Base-by-base conservation (phyloP, 768 basidiomycete genomes). In the Postia placenta region DNA sequence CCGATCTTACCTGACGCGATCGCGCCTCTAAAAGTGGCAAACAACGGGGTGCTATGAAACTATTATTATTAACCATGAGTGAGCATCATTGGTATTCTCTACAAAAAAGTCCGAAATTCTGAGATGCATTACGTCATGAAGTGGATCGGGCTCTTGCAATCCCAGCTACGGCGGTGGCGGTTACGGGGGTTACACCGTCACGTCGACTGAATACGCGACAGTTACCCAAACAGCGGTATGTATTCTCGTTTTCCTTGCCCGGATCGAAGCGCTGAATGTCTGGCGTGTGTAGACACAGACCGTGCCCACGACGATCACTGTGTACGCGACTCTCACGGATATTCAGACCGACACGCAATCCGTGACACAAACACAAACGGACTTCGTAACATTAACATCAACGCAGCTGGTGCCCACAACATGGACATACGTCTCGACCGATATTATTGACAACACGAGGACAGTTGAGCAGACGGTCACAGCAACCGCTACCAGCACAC, bases 401-500 rank as follows among this genome's bases (percentile, higher is more conserved):
- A 69, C 77, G 20, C 64, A 79, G 63, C 65, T 77, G 27, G 68
- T 79, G 37, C 81, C 81, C 41, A 85, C 83, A 23, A 85, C 82
- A 11, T 74, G 75, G 41, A 72, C 83, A 42, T 85, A 75, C 74
- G 74, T 81, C 33, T 84, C 81, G 14, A 86, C 83, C 19, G 76
- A 83, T 64, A 68, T 78, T 60, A 72, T 80, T 55, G 80, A 83
- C 70, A 67, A 64, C 26, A 72, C 72, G 51, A 57, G 66, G 69
- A 73, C 69, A 22, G 36, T 79, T 42, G 78, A 83, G 54, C 71
- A 80, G 59, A 82, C 80, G 40, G 59, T 78, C 55, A 85, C 83
- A 49, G 78, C 79, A 11, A 85, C 83, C 28, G 74, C 80, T 66
- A 82, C 79, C 4, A 65, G 64, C 66, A 85, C 81, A 15, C 66